Evolutionary conservation across 2,329 filamentous ascomycete species (phyloP).

Genomic region (Teratosphaeria gauchensis): DNA sequence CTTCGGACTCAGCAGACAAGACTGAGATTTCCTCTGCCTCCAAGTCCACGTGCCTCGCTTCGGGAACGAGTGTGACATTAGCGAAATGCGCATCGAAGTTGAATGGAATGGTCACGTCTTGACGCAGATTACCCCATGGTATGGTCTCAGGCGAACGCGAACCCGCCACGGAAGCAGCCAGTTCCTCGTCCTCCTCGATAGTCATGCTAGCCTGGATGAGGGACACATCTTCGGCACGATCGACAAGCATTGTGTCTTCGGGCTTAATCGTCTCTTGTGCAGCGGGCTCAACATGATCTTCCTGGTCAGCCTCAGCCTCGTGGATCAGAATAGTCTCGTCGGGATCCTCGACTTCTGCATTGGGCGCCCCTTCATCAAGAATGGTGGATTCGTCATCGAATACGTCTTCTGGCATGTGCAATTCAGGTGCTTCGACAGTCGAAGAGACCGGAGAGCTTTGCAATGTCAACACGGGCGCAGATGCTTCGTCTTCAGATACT

Average conservation of each 20-base stretch:
- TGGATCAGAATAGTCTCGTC: constrained; percentile 10
- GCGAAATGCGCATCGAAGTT: constrained; percentile 16
- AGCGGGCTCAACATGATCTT: background rate
- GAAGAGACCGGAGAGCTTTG: background rate
- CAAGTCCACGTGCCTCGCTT: background rate
- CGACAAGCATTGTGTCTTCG: constrained; percentile 12
- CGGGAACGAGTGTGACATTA: background rate
- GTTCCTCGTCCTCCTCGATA: background rate
- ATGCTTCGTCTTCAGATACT: background rate
- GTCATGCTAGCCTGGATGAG: background rate
- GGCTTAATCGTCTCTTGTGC: background rate
- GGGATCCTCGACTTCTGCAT: background rate
- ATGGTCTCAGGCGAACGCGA: constrained; percentile 18
- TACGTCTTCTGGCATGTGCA: background rate
- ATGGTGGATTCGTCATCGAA: background rate
- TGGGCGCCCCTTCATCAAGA: background rate
- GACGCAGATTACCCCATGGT: constrained; percentile 20
- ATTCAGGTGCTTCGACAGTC: background rate
- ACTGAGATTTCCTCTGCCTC: background rate
- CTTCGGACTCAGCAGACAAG: background rate
- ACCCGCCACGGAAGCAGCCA: background rate
- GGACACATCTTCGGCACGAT: constrained; percentile 1
- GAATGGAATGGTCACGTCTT: constrained; percentile 22
- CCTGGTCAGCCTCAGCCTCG: background rate
- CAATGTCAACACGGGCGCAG: background rate